Evolutionary conservation across 495 filamentous ascomycete species (phyloP).

Genomic region (Annulohypoxylon moriforme): DNA sequence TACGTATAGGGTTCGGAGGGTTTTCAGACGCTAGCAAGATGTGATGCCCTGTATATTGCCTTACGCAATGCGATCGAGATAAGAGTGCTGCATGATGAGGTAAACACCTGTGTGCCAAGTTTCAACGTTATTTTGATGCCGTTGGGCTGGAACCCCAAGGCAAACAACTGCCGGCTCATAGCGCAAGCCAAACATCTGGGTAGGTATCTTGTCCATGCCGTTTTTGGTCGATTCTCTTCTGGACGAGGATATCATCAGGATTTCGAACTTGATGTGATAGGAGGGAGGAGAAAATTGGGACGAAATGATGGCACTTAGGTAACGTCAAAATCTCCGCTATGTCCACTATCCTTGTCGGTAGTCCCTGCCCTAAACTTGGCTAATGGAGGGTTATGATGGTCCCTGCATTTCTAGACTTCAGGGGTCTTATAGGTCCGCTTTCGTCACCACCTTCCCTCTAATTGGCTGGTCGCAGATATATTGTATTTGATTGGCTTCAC

Average conservation of each 20-base stretch:
- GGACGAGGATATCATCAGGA: neutral
- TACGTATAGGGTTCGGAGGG: neutral
- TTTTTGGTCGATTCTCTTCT: neutral
- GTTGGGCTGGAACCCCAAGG: neutral
- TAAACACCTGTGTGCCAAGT: slow-evolving; percentile 25
- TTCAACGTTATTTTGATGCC: neutral
- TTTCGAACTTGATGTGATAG: slow-evolving; percentile 2
- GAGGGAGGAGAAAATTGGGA: neutral
- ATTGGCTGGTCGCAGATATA: slow-evolving; percentile 16
- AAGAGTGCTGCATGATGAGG: slow-evolving; percentile 25
- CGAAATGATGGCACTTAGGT: slow-evolving; percentile 28
- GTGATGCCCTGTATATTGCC: neutral
- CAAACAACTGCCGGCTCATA: neutral
- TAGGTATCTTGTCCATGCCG: slow-evolving; percentile 1
- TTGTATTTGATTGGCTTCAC: slow-evolving; percentile 22
- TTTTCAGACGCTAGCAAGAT: neutral
- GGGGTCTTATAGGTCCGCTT: slow-evolving; percentile 30
- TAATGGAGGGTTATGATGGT: slow-evolving; percentile 13
- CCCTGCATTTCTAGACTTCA: slow-evolving; percentile 31
- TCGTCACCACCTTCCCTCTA: slow-evolving; percentile 21
- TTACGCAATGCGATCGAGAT: slow-evolving; percentile 16
- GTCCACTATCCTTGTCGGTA: neutral
- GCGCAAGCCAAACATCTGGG: neutral
- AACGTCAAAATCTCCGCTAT: slow-evolving; percentile 9
- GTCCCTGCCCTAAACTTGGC: slow-evolving; percentile 8